Percentiles rank a stretch among this genome's conserved stretches.
Conservation (phyloP, 129 eudicot genomes). For the Chrysanthemum seticuspe region DNA sequence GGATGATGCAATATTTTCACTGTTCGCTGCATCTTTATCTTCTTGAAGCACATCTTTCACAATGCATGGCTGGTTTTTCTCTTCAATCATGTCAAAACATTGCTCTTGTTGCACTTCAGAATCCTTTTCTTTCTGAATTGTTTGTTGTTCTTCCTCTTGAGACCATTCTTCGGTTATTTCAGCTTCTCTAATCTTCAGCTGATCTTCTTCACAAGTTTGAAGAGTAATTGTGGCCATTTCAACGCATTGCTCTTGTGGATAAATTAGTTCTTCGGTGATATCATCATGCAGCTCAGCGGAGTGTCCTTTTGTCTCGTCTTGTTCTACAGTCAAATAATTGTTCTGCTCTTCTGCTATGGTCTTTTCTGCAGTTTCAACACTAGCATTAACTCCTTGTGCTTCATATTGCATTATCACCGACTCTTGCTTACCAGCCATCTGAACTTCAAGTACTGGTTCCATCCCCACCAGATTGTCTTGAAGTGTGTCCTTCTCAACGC, state of each 20-base stretch:
- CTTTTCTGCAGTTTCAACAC: not conserved
- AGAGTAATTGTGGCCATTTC: not conserved
- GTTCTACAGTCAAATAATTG: not conserved
- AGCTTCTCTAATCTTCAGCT: slow-evolving; percentile 1
- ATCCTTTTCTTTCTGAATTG: too few relatives aligned
- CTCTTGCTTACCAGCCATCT: slow-evolving; percentile 15
- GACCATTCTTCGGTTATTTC: slow-evolving; percentile 5
- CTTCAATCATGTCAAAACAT: slow-evolving; percentile 13
- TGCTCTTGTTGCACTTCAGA: slow-evolving; percentile 13
- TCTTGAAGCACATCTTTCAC: slow-evolving; percentile 20
- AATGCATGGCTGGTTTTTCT: slow-evolving; percentile 11
- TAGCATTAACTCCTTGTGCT: not conserved
- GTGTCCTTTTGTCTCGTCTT: too few relatives aligned
- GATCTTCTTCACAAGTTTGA: not conserved
- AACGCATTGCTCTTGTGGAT: not conserved
- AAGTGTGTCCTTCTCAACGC: too few relatives aligned
- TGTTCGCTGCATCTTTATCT: not conserved
- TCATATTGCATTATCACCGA: not conserved
- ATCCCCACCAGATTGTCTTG: not conserved
- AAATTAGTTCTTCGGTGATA: not conserved
- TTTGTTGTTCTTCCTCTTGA: slow-evolving; percentile 7
- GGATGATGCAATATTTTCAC: slow-evolving; percentile 7
- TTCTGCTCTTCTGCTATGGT: not conserved
- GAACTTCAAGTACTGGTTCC: not conserved
- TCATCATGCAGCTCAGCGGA: too few relatives aligned